Base-by-base conservation (phyloP, 352 stramenopile genomes). In the Hyaloperonospora brassicae region DNA sequence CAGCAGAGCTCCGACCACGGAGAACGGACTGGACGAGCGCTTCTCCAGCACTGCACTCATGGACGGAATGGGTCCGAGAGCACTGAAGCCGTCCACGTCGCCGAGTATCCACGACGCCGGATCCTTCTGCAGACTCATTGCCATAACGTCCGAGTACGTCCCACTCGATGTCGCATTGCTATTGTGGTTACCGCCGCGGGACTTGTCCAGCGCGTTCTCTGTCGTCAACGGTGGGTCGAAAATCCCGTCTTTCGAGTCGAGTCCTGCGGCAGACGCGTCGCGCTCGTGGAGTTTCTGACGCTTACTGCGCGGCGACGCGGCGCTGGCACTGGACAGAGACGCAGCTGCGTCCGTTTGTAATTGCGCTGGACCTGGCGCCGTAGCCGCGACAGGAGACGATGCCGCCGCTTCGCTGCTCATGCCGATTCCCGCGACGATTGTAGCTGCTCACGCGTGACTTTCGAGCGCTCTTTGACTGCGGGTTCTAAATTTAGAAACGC, bases 71-170 rank as follows among this genome's bases (percentile, higher is more conserved):
- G 74, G 70, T 0, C 76, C 76, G 7, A 89, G 57, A 1, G 66
- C 64, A 21, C 73, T 68, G 52, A 87, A 87, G 58, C 62, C 80
- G 22, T 89, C 79, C 2, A 83, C 74, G 31, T 87, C 74, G n/a
- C 66, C 60, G 2, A 89, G 57, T 64, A 87, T 84, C 79, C 79
- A 89, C n/a, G 72, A 89, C n/a, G 72, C 84, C 36, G 72, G 61
- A 23, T 89, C 79, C 50, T 89, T 89, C 62, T 86, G 76, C 39
- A 88, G 57, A 47, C 53, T 86, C 35, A 86, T 56, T 46, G 64
- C 55, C 65, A 86, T 72, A 45, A 34, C 27, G 27, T 34, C 27
- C 27, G 27, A 34, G 27, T 34, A 34, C 27, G 27, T 34, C 27
- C 4, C 8, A 8, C 27, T 34, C 27, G 27, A 34, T 9, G 66